A percentile compares a stretch with the other conserved stretches of the same genome.
phyloP scores from a whole-genome alignment of 441 rosid species.

The California macrophylla region DNA sequence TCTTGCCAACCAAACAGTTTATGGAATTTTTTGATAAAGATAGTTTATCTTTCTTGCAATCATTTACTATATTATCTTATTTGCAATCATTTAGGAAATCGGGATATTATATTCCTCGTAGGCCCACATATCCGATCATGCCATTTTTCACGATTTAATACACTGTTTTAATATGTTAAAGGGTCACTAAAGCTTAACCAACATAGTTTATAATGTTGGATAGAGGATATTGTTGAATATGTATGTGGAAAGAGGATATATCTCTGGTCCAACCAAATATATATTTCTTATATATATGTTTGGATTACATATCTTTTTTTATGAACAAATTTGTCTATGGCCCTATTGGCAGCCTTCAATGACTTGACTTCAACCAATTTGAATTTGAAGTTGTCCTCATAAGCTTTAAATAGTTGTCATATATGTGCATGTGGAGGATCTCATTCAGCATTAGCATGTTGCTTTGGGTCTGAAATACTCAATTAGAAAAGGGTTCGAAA shows the following conservation, averaged over 20 bases:
- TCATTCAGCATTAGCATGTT: neutral
- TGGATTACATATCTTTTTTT: too few relatives aligned
- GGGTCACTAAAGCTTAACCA: conserved; percentile 16
- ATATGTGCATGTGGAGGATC: neutral
- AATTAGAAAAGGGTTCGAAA: neutral
- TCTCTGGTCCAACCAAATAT: neutral
- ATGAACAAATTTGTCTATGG: too few relatives aligned
- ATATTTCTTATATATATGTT: neutral
- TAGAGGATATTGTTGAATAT: neutral
- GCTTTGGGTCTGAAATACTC: neutral
- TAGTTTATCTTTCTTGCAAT: conserved; percentile 30
- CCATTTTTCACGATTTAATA: conserved; percentile 18
- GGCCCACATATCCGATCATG: conserved; percentile 38
- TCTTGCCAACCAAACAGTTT: conserved; percentile 17
- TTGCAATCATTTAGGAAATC: neutral
- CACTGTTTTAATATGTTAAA: conserved; percentile 12
- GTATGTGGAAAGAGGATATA: neutral
- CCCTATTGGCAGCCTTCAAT: too few relatives aligned
- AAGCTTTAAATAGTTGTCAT: too few relatives aligned
- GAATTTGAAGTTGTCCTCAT: too few relatives aligned
- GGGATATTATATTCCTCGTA: conserved; percentile 20
- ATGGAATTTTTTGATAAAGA: conserved; percentile 12
- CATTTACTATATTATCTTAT: conserved; percentile 23
- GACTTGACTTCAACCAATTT: too few relatives aligned
- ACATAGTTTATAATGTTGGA: conserved; percentile 23